phyloP scores from a whole-genome alignment of 2,329 filamentous ascomycete genomes.

The Diaporthe ampelina region DNA sequence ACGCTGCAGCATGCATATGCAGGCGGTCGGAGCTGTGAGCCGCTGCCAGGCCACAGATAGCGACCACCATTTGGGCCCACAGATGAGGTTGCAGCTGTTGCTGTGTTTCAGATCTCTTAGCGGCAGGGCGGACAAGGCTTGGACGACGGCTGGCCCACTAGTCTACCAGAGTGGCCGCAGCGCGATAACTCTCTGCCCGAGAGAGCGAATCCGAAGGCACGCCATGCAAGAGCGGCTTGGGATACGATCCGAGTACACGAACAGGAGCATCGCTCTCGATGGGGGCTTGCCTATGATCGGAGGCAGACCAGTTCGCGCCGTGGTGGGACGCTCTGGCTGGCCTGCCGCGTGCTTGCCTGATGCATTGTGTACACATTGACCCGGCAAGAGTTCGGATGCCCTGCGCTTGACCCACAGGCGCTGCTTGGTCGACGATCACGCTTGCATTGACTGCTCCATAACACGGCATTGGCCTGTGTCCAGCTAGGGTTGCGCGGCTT shows the following conservation, averaged over 20 bases:
- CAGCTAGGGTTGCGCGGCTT: constrained; percentile 24
- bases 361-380: constrained; percentile 3
- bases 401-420: constrained; percentile 28
- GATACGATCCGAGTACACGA: neutral
- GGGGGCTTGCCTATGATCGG: neutral
- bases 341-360: neutral
- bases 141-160: constrained; percentile 17
- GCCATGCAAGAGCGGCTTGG: neutral
- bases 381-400: constrained; percentile 18
- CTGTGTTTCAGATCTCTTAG: constrained; percentile 34
- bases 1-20: neutral
- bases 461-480: constrained; percentile 21
- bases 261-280: neutral
- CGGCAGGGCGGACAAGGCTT: constrained; percentile 20
- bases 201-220: constrained; percentile 17
- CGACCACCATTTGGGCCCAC: constrained; percentile 15
- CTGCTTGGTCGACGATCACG: constrained; percentile 12
- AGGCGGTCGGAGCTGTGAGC: constrained; percentile 17
- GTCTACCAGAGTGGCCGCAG: constrained; percentile 12
- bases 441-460: constrained; percentile 20
- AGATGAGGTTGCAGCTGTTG: neutral
- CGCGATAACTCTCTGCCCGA: neutral
- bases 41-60: neutral
- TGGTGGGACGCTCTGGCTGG: neutral
- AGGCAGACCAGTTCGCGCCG: neutral